Percentiles rank a stretch among this genome's conserved stretches.
Conservation (phyloP, 1,139 yeast species). For the Lodderomyces elongisporus region DNA sequence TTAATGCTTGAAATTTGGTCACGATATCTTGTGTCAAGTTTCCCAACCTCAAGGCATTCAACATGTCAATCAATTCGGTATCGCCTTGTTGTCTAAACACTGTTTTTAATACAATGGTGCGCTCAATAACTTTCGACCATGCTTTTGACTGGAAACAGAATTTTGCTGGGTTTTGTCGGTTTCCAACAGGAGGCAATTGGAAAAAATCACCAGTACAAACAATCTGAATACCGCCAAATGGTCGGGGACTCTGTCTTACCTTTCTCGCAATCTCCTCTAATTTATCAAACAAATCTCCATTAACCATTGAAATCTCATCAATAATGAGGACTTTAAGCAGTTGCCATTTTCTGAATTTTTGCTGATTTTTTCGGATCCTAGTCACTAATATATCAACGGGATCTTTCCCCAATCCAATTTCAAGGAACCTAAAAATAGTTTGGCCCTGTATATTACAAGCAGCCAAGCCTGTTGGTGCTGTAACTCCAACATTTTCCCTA, state of each 20-base stretch:
- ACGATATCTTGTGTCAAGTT: constrained; percentile 43
- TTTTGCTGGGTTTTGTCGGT: constrained; percentile 27
- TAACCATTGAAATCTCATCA: constrained; percentile 84
- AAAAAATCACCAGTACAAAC: constrained; percentile 80
- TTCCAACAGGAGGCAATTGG: constrained; percentile 76
- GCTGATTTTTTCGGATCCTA: constrained; percentile 42
- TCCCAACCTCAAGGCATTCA: constrained; percentile 72
- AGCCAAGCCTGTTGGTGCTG: constrained; percentile 91
- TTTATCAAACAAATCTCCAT: constrained; percentile 60
- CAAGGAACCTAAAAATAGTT: constrained; percentile 74
- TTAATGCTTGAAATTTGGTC: constrained; percentile 41
- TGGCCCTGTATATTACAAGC: constrained; percentile 84
- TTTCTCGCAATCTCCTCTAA: constrained; percentile 56
- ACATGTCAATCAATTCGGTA: constrained; percentile 59
- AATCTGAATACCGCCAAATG: constrained; percentile 82
- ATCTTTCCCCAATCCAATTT: constrained; percentile 68
- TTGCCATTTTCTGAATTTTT: constrained; percentile 52
- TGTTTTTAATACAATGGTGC: constrained; percentile 54
- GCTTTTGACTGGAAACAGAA: constrained; percentile 57
- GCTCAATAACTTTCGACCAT: constrained; percentile 52
- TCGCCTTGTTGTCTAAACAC: constrained; percentile 77
- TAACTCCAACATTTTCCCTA: constrained; percentile 58
- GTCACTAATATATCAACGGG: constrained; percentile 38
- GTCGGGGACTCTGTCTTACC: constrained; percentile 39
- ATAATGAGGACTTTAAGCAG: constrained; percentile 59